Evolutionary conservation across 495 filamentous ascomycete species (phyloP).

Genomic region (Halenospora varia): DNA sequence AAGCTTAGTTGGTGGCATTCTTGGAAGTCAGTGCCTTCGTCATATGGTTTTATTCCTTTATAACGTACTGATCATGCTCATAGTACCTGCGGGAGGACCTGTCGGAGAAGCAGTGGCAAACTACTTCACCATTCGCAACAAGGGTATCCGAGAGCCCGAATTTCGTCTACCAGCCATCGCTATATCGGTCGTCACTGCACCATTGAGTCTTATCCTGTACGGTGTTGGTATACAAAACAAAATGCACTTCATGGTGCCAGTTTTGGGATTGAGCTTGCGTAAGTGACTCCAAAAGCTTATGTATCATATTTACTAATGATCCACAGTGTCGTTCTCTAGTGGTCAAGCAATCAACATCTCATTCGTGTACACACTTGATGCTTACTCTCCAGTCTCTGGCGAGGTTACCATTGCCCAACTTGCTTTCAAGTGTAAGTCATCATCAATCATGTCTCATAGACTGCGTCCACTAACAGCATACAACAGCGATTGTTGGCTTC

Average conservation of each 20-base stretch:
- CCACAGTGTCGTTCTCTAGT: constrained; percentile 44
- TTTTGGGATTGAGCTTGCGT: constrained; percentile 42
- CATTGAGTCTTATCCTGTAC: constrained; percentile 44
- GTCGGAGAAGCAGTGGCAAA: constrained; percentile 48
- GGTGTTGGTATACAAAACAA: constrained; percentile 44
- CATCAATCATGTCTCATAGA: background rate
- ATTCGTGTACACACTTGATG: constrained; percentile 50
- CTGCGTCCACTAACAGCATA: background rate
- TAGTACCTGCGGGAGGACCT: constrained; percentile 39
- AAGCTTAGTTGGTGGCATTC: constrained; percentile 40
- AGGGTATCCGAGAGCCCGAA: constrained; percentile 48
- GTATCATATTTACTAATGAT: background rate
- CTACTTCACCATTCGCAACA: constrained; percentile 43
- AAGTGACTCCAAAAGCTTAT: constrained; percentile 3
- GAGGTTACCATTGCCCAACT: constrained; percentile 46
- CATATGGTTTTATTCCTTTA: too few species aligned
- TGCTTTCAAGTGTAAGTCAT: constrained; percentile 39
- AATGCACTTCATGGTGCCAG: constrained; percentile 49
- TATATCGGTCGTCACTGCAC: constrained; percentile 39
- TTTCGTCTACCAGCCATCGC: constrained; percentile 47
- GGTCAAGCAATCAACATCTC: constrained; percentile 46
- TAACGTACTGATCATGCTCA: too few species aligned
- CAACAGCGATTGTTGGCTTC: constrained; percentile 42
- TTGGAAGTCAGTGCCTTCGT: constrained; percentile 31
- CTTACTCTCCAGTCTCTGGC: constrained; percentile 47